Base-by-base conservation (phyloP, 2,329 filamentous ascomycete genomes). In the Aspergillus puulaauensis region DNA sequence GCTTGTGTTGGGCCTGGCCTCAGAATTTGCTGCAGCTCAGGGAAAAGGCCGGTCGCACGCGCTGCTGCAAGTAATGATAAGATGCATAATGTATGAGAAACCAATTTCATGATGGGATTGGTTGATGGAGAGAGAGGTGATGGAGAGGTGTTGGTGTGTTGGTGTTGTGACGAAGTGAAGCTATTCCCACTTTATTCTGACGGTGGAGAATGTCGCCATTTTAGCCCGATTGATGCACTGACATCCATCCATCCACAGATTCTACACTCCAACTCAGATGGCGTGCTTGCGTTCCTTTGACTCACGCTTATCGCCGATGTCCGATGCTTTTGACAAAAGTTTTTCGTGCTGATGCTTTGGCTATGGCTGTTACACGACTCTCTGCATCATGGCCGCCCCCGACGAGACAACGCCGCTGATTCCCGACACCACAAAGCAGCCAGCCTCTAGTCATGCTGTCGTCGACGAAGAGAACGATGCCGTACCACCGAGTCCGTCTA, bases 351-450 rank as follows among this genome's bases (percentile, higher is more conserved):
- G 7, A 37, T 6, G 12, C n/a, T 19, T 2, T 8, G 27, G 0
- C n/a, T 6, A 33, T 15, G 11, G 5, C 12, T 33, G 19, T 50
- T 17, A 15, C 14, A 35, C 12, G n/a, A 39, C 39, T 31, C 27
- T 31, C n/a, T 12, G 23, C n/a, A 57, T 11, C 24, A 56, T 56
- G 54, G 41, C 24, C 14, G 27, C 21, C 7, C 3, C 55, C 14
- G 55, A 57, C 41, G 55, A 57, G 55, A 57, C 43, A 8, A 51
- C 41, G 33, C 55, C 55, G n/a, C 37, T 57, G 49, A 49, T 43
- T 31, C 37, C 19, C 24, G 4, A 39, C 43, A n/a, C 23, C 11
- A 23, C 52, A n/a, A 27, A 23, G n/a, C 37, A 31, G 31, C 6
- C 14, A 23, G 19, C 46, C n/a, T 19, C 2, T n/a, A 40, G 21